Conservation (phyloP, 306 rosid species). For the Cucumis melo region DNA sequence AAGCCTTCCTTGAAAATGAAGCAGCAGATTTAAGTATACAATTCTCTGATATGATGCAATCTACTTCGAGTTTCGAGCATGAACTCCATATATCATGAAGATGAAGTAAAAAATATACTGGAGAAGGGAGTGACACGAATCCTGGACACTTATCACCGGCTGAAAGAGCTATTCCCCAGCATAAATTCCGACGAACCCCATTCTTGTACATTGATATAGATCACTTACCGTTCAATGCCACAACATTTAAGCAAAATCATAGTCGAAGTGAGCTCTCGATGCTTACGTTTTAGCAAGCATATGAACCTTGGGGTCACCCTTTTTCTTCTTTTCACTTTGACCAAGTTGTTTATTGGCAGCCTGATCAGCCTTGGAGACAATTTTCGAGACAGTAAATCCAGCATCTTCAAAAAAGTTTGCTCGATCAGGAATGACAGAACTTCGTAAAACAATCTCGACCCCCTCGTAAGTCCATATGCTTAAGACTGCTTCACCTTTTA, state of each 20-base stretch:
- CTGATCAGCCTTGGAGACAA: conserved; percentile 68
- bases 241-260: not conserved
- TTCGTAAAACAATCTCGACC: conserved; percentile 52
- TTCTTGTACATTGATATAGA: not conserved
- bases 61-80: not conserved
- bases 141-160: not conserved
- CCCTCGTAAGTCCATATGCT: conserved; percentile 88
- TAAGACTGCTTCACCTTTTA: conserved; percentile 67
- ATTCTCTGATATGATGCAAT: not conserved
- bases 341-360: conserved; percentile 27
- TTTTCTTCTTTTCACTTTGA: conserved; percentile 31
- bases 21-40: not conserved
- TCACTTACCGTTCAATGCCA: not conserved
- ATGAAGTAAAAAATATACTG: not conserved
- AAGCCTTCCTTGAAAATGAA: not conserved
- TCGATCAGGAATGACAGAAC: conserved; percentile 55
- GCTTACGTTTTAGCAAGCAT: conserved; percentile 9
- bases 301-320: conserved; percentile 10
- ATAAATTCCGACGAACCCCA: not conserved
- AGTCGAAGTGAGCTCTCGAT: not conserved
- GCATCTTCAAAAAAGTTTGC: conserved; percentile 56
- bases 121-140: not conserved
- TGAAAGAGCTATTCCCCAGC: not conserved
- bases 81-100: not conserved
- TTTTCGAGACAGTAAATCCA: conserved; percentile 74